phyloP scores from a whole-genome alignment of 805 yeast genomes.

The Hanseniaspora singularis region DNA sequence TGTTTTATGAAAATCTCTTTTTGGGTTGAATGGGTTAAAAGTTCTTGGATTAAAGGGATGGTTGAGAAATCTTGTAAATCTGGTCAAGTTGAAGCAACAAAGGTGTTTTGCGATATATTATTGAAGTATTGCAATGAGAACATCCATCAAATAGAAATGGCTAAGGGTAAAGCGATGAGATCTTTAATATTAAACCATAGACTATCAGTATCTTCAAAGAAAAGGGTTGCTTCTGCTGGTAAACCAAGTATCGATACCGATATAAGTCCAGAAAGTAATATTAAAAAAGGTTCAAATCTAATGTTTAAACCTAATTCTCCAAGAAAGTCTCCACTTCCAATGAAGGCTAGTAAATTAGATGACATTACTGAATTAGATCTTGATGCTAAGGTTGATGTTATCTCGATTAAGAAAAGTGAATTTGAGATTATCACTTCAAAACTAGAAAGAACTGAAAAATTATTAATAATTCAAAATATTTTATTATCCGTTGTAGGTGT shows the following conservation, averaged over 20 bases:
- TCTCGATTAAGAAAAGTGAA: not conserved
- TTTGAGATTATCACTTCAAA: not conserved
- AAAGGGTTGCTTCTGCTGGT: not conserved
- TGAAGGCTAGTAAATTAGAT: not conserved
- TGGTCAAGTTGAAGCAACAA: slow-evolving; percentile 63
- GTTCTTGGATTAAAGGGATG: slow-evolving; percentile 82
- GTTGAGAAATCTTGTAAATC: slow-evolving; percentile 73
- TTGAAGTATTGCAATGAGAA: slow-evolving; percentile 23
- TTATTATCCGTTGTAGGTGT: not conserved
- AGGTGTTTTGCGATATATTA: slow-evolving; percentile 31
- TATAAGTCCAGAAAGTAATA: not conserved
- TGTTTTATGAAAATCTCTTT: slow-evolving; percentile 57
- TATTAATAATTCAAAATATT: slow-evolving; percentile 4
- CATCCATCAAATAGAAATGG: slow-evolving; percentile 13
- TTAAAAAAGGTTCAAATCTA: not conserved
- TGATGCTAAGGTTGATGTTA: not conserved
- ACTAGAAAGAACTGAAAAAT: slow-evolving; percentile 1
- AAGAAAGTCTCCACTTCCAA: slow-evolving; percentile 11
- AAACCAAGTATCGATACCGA: not conserved
- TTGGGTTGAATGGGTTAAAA: slow-evolving; percentile 77
- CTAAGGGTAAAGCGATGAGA: slow-evolving; percentile 13
- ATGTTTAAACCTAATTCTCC: slow-evolving; percentile 12
- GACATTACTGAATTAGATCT: slow-evolving; percentile 9
- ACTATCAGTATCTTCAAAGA: slow-evolving; percentile 3
- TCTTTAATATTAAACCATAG: slow-evolving; percentile 13